Evolutionary conservation across 306 rosid genomes (phyloP).

Genomic region (Vachellia collinsii): DNA sequence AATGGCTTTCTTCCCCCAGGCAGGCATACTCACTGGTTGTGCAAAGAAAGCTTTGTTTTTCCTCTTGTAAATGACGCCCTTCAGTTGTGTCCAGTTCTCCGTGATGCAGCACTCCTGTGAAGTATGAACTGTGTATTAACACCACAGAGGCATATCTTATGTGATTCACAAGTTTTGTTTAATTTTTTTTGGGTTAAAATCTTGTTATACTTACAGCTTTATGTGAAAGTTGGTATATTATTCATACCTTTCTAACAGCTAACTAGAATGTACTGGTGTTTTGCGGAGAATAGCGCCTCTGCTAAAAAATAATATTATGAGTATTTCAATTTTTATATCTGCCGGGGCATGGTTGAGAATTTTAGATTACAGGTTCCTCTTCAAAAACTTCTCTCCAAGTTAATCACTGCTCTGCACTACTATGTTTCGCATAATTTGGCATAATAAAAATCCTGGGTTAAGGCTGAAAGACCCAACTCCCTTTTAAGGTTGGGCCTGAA

Average conservation of each 20-base stretch:
- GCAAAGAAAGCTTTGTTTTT: slow-evolving; percentile 23
- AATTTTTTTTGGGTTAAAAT: neutral
- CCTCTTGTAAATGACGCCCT: slow-evolving; percentile 36
- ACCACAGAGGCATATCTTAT: slow-evolving; percentile 6
- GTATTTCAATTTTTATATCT: neutral
- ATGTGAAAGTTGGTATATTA: neutral
- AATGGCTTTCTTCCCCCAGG: slow-evolving; percentile 24
- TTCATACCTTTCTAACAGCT: neutral
- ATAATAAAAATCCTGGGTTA: no score
- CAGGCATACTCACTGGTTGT: slow-evolving; percentile 1
- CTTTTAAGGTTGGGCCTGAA: neutral
- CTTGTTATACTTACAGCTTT: neutral
- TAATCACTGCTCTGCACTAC: neutral
- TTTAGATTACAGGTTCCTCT: no score
- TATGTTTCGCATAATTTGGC: neutral
- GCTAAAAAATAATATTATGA: neutral
- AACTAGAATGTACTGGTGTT: neutral
- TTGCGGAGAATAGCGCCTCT: neutral
- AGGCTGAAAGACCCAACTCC: neutral
- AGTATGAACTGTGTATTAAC: slow-evolving; percentile 2
- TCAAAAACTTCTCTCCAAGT: neutral
- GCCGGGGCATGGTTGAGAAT: neutral
- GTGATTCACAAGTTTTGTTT: slow-evolving; percentile 12
- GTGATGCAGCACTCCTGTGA: slow-evolving; percentile 9
- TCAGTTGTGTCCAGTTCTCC: slow-evolving; percentile 29